These are phyloP conservation scores for Suillus bovinus DNA, from an alignment of 768 basidiomycete genomes.

Conservation along the genomic window DNA sequence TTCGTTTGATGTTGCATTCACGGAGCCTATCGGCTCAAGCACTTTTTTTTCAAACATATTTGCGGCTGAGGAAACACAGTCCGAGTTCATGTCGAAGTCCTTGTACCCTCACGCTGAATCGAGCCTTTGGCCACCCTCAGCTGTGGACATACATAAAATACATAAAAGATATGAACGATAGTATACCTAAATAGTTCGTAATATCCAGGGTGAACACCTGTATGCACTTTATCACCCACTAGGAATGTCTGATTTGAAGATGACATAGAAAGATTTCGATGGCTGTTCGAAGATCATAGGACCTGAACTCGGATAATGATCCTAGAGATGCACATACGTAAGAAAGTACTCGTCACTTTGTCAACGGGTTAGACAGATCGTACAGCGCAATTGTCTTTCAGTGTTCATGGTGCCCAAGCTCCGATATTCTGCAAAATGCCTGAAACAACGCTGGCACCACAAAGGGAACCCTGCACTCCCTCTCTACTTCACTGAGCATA, in stretches of 20 bases:
- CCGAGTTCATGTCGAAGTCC: background rate
- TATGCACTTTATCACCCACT: background rate
- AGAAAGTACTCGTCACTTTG: background rate
- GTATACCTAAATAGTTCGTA: background rate
- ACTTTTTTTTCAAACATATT: background rate
- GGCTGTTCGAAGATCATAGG: background rate
- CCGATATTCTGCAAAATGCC: slow-evolving; percentile 51
- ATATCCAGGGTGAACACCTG: background rate
- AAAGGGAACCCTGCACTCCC: slow-evolving; percentile 55
- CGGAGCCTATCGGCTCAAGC: background rate
- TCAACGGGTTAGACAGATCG: background rate
- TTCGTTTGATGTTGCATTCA: background rate
- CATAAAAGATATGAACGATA: background rate
- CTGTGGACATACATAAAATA: background rate
- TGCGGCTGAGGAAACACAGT: background rate
- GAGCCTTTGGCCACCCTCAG: background rate
- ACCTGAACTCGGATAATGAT: background rate
- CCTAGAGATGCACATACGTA: background rate
- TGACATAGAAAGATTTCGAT: background rate
- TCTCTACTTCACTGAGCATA: slow-evolving; percentile 45
- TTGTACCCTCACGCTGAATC: background rate
- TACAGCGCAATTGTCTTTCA: background rate
- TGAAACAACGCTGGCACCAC: slow-evolving; percentile 59
- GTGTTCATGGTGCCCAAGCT: slow-evolving; percentile 21
- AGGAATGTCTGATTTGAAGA: background rate